Evolutionary conservation across 1,284 basidiomycete genomes (phyloP), one percentile per base, ranked within the genome.

Genomic region (Polyporus tsugae): DNA sequence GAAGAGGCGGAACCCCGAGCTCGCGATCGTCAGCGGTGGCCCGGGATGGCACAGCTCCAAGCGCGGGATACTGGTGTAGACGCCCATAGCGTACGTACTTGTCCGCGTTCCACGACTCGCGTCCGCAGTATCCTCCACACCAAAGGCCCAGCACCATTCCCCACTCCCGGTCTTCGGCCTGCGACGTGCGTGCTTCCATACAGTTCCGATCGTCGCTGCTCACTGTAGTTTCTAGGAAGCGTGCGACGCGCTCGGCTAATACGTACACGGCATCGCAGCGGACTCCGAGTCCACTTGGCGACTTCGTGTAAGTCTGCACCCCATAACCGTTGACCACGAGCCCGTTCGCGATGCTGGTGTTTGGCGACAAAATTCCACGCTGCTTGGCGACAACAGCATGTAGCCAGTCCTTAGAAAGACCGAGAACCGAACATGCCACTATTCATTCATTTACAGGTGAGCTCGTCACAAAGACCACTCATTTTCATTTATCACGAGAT

Each of bases 211-310:
- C 46, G 22, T 25, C 46, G 46, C 22, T 49, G 46, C 46, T 25
- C 46, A 49, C 22, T 10, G n/a, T 10, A 11, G 22, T 1, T 13
- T 25, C 46, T 25, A 25, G 22, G 46, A 49, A 49, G 22, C 46
- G 46, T 25, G 46, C 22, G 22, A 49, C 22, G 22, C 22, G 4
- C 22, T 49, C 46, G 22, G 46, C 46, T 49, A 49, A 25, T 22
- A 49, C 46, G 46, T 49, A 49, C 46, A 49, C 46, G 46, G 46
- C 22, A 49, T 49, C 46, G 46, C 46, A 49, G 46, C 46, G 46
- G 46, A 25, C 22, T 25, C 46, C 22, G 9, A 25, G 29, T 22
- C n/a, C n/a, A 49, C 46, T 25, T 49, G 6, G 46, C 46, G 46
- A 49, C 22, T 49, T 49, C 46, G n/a, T 9, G 11, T 19, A 22